Evolutionary conservation across 257 asterid species (phyloP), one percentile per base, ranked within the genome.

Genomic region (Penstemon barbatus): DNA sequence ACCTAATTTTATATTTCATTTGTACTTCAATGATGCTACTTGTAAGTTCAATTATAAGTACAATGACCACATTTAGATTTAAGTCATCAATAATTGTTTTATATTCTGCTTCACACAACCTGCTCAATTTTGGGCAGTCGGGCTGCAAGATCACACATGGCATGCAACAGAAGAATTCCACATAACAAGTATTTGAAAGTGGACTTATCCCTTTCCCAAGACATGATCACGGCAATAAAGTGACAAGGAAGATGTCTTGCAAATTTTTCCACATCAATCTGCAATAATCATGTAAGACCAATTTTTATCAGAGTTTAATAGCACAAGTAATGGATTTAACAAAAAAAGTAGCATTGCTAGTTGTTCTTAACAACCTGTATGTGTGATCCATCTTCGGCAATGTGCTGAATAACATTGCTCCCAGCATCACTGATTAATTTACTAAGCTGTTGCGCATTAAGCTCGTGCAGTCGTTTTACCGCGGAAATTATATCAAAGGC

Each of bases 231-330:
- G 54, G 98, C 83, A 73, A 91, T 86, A 55, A 94, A 94, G 87
- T 94, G 99, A 74, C 89, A 84, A 53, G 97, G 84, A 63, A 94
- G 97, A 83, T 82, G 73, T 78, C 95, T 86, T 33, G 92, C 95
- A 75, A 94, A 88, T 63, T 76, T 85, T 77, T 87, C 96, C 76
- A 84, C 79, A 58, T 88, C 97, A 79, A 91, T 85, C 98, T 91
- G 90, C 80, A 84, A 67, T 37, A 63, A 67, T 52, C 71, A 72
- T 50, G 71, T 43, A 63, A 53, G 45, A 70, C 67, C 67, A 40
- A 39, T 50, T 59, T 56, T 57, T 39, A 12, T 37, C 46, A 71
- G 55, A 46, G 63, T 48, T 8, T 44, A 39, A 61, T 54, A 67
- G 53, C 60, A 69, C 54, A 62, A 40, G 40, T 19, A 39, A 51